Evolutionary conservation across 2,329 filamentous ascomycete genomes (phyloP).

Genomic region (Apiospora phragmitis): DNA sequence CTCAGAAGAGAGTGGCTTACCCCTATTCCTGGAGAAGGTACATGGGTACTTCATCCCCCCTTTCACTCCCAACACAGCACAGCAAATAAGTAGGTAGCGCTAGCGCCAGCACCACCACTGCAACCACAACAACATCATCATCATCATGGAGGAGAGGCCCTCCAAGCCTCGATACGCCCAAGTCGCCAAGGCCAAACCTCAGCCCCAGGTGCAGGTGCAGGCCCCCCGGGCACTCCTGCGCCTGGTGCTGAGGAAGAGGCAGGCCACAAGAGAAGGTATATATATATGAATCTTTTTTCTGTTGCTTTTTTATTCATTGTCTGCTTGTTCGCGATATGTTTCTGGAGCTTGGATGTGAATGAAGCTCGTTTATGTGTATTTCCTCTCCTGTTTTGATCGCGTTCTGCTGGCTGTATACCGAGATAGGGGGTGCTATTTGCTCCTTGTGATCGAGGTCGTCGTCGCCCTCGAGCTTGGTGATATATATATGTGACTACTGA

Average conservation of each 20-base stretch:
- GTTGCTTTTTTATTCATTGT: too few species aligned
- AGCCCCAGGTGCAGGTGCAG: background rate
- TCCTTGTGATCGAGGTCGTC: background rate
- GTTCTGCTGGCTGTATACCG: background rate
- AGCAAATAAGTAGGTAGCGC: background rate
- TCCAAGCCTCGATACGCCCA: background rate
- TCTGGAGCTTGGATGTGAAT: background rate
- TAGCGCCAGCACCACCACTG: too few species aligned
- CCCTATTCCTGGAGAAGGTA: background rate
- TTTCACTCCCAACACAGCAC: background rate
- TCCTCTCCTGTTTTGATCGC: background rate
- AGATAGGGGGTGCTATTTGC: background rate
- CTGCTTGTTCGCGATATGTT: background rate
- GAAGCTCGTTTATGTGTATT: background rate
- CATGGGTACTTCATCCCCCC: background rate
- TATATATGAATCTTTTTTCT: background rate
- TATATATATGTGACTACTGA: background rate
- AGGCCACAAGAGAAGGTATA: background rate
- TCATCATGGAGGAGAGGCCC: background rate
- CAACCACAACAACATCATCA: background rate
- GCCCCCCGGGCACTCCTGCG: background rate
- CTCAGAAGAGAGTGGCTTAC: background rate
- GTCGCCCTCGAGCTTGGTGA: background rate
- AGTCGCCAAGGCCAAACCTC: background rate
- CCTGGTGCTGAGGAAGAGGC: background rate